A percentile compares a stretch with the other conserved stretches of the same genome.
These are phyloP conservation scores for Curvularia eragrostidis DNA, from an alignment of 2,329 filamentous ascomycete genomes.

Conservation along the genomic window DNA sequence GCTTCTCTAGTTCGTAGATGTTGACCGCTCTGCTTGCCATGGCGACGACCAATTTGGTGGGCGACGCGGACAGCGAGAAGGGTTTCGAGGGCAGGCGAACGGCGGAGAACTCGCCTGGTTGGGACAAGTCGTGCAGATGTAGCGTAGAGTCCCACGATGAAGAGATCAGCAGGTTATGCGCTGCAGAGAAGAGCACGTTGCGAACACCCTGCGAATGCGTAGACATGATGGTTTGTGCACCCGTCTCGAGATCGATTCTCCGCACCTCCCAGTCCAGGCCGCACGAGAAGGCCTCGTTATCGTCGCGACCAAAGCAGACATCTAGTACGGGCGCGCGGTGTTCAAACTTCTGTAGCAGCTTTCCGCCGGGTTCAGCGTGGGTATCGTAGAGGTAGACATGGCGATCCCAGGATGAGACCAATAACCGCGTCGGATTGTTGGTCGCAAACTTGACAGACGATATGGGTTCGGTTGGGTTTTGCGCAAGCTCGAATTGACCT, in stretches of 20 bases:
- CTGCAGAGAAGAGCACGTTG: constrained; percentile 79
- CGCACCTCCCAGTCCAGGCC: constrained; percentile 88
- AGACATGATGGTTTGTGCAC: constrained; percentile 76
- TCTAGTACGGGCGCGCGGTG: constrained; percentile 87
- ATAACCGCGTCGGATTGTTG: constrained; percentile 72
- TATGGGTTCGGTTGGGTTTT: constrained; percentile 85
- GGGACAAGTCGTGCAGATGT: constrained; percentile 75
- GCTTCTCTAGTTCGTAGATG: constrained; percentile 85
- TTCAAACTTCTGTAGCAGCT: constrained; percentile 75
- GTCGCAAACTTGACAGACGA: constrained; percentile 88
- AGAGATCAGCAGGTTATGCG: constrained; percentile 80
- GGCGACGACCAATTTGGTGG: constrained; percentile 89
- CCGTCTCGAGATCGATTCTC: constrained; percentile 76
- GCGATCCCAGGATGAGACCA: constrained; percentile 96
- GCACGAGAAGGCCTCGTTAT: constrained; percentile 83
- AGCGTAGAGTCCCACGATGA: constrained; percentile 93
- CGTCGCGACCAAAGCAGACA: constrained; percentile 85
- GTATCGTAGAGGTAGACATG: constrained; percentile 89
- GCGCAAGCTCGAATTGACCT: constrained; percentile 78
- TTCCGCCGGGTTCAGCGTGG: constrained; percentile 64
- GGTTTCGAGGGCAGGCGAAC: constrained; percentile 83
- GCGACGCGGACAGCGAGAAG: constrained; percentile 79
- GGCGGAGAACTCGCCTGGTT: constrained; percentile 63
- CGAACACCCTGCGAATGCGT: constrained; percentile 81
- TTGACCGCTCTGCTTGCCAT: constrained; percentile 94